Evolutionary conservation across 441 rosid genomes (phyloP), one percentile per base, ranked within the genome.

Genomic region (Adansonia gregorii): DNA sequence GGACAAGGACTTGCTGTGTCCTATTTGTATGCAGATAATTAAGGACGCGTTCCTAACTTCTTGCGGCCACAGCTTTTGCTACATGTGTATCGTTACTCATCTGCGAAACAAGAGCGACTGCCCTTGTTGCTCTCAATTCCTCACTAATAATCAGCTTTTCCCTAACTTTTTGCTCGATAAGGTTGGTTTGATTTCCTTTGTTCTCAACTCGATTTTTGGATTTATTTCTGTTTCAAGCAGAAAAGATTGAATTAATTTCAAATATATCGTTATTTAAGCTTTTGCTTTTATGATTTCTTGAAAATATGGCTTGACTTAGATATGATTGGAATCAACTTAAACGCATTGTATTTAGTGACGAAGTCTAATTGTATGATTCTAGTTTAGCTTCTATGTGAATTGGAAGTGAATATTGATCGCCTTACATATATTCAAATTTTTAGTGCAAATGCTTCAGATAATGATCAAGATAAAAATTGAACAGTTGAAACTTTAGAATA

Each of bases 1-100:
- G 72, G 98, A 93, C 59, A 96, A 89, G 82, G 97, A 97, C 83
- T 82, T 91, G 81, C 82, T 91, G 12, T 93, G 99, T 82, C 98
- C 99, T 83, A 97, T 97, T 72, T 97, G 99, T 75, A 94, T 97
- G 98, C 98, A 94, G 88, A 84, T 97, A 48, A 93, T 97, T 14
- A 93, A 93, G 74, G 98, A 93, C 80, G 98, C 99, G 35, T 97
- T 97, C 80, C 92, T 94, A 39, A 97, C 99, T 5, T 89, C 88
- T 5, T 94, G 99, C 75, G 98, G 99, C 6, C 98, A 93, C 64
- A 94, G 98, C 80, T 97, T 97, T 87, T 97, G 98, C 85, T 92
- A 92, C 85, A 92, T 92, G 98, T 97, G 99, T 73, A 89, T 97
- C 77, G 92, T 88, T 83, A 97, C 98, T 43, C 98, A 97, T 76